Base-by-base conservation (phyloP, 768 basidiomycete species). In the Boletus pseudo-olivaceus region DNA sequence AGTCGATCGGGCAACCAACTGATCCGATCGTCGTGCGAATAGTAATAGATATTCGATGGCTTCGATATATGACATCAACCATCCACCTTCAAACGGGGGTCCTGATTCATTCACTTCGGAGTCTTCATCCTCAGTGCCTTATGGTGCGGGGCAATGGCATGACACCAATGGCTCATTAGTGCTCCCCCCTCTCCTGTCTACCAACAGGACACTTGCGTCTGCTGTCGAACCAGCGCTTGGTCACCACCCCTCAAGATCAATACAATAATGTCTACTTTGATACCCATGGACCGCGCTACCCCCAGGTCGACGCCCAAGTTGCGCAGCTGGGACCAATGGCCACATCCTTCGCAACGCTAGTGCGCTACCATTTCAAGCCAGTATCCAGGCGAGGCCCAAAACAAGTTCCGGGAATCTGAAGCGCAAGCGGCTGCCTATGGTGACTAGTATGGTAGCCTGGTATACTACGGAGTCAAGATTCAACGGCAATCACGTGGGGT, bases 11-110 rank as follows among this genome's bases (percentile, higher is more conserved):
- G n/a, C 23, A 23, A 51, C 38, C 65, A 33, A 30, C 54, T 59
- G 56, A 55, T 58, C 54, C 59, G 58, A 55, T 58, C 15, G 71
- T 63, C 44, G 67, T 75, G 19, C 17, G 17, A 73, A 71, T 57
- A 73, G 70, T 49, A 79, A 81, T 57, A 80, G 93, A 20, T 87
- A 90, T 64, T 95, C 93, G 11, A 68, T 88, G 65, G 81, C 84
- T n/a, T 95, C 92, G 2, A 85, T 84, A 41, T 83, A 85, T 48
- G 92, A 94, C 59, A 77, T 80, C n/a, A 83, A 82, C 54, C 79
- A 81, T 56, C 75, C 82, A 29, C 71, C 75, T 45, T 78, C 76
- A 19, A 73, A 76, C 49, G 74, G 73, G 12, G 74, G 76, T 17
- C 76, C 73, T 57, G 84, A 89, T 59, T 69, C 77, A 11, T 85